phyloP scores from a whole-genome alignment of 2,329 filamentous ascomycete species.

The Tympanopsis confertula region DNA sequence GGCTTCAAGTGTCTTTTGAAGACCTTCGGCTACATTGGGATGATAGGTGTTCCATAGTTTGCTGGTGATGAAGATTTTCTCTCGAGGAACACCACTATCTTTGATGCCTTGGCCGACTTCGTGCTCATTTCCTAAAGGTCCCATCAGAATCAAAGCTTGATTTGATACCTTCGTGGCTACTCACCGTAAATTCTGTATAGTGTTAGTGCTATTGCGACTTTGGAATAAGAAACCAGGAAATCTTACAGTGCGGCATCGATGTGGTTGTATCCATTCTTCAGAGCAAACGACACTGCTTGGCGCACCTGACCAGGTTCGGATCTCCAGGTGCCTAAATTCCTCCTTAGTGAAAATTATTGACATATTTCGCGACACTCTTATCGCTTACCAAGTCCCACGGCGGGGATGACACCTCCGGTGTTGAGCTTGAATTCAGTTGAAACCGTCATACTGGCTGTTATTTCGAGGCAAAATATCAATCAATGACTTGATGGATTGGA shows the following conservation, averaged over 20 bases:
- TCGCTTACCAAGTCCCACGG: constrained; percentile 32
- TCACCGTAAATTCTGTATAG: constrained; percentile 2
- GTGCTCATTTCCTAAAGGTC: constrained; percentile 32
- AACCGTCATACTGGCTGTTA: too few relatives aligned
- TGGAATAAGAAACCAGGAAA: neutral
- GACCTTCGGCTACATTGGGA: constrained; percentile 30
- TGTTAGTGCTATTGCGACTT: too few relatives aligned
- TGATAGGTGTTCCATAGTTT: constrained; percentile 54
- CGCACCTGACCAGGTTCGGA: constrained; percentile 43
- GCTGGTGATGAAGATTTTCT: constrained; percentile 40
- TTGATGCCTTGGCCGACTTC: constrained; percentile 35
- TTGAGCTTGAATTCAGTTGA: constrained; percentile 35
- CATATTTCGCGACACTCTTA: constrained; percentile 10
- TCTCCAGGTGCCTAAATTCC: constrained; percentile 40
- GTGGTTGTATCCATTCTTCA: constrained; percentile 41
- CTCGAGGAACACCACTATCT: constrained; percentile 28
- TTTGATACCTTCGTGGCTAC: constrained; percentile 2
- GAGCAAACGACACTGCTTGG: constrained; percentile 41
- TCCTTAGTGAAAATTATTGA: constrained; percentile 6
- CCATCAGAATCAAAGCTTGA: constrained; percentile 2
- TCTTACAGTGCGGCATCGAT: constrained; percentile 33
- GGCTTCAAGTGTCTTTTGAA: constrained; percentile 27
- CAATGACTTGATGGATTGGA: too few relatives aligned
- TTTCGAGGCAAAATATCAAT: too few relatives aligned
- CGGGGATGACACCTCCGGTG: constrained; percentile 45